Evolutionary conservation across 306 rosid species (phyloP), one percentile per base, ranked within the genome.

Genomic region (Sesbania bispinosa): DNA sequence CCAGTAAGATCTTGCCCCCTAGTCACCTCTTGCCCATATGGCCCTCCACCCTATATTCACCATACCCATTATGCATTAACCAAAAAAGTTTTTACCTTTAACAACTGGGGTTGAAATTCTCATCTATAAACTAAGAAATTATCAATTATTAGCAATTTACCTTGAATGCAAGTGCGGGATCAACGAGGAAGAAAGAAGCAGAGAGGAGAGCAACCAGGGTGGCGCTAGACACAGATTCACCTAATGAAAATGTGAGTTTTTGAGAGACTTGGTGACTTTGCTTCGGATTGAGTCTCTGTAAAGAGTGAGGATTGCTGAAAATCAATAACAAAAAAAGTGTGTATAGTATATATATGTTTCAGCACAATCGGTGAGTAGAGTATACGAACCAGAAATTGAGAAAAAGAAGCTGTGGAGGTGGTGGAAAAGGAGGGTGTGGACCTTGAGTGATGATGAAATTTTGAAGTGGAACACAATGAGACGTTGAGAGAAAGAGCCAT

Each of bases 1-100:
- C 97, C 97, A 23, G 75, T 47, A 42, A 93, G 96, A 85, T 93
- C 98, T 84, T 94, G 97, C 6, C 99, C 99, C 46, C 99, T 80
- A 13, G 98, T 90, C 60, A 94, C 97, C 69, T 80, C 97, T 29
- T 86, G 79, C 26, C 98, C 98, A 29, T 90, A 90, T 38, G 98
- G 98, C 2, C 95, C 95, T 80, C 97, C 97, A 35, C 98, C 97
- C 98, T 90, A 72, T 13, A 63, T 62, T 27, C 53, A 51, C 7
- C 69, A 62, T 9, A 60, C 39, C 55, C 77, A 41, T 55, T 11
- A 29, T 52, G 38, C 24, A 11, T 51, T 13, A 65, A 41, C 14
- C 1, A 20, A 14, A 39, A 21, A 68, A 19, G 5, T 27, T 2
- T 35, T 16, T 11, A 55, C 19, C 55, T 48, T 73, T 8, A 67